Evolutionary conservation across 352 stramenopile species (phyloP).

Genomic region (Phytopythium cucurbitacearum): DNA sequence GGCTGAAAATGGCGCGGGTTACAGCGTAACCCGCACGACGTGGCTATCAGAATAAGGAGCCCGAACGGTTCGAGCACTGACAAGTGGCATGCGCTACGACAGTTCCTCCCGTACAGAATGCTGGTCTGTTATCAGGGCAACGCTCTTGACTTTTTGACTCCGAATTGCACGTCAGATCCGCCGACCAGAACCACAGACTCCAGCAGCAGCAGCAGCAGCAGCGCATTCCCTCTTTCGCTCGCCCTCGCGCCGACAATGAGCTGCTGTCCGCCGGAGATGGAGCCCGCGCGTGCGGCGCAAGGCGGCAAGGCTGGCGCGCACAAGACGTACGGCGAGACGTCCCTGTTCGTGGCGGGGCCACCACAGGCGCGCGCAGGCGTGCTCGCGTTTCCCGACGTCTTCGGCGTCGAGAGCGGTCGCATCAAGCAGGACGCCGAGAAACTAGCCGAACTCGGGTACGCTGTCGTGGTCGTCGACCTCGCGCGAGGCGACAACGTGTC

Average conservation of each 20-base stretch:
- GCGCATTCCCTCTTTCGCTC: too few species aligned
- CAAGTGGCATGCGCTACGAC: too few species aligned
- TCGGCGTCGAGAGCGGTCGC: slow-evolving; percentile 31
- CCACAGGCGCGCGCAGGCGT: slow-evolving; percentile 13
- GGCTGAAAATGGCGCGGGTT: too few species aligned
- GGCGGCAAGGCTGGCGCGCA: neutral
- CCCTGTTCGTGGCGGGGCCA: slow-evolving; percentile 24
- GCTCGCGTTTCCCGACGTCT: slow-evolving; percentile 33
- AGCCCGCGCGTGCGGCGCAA: slow-evolving; percentile 7
- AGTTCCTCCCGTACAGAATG: too few species aligned
- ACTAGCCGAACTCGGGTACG: slow-evolving; percentile 30
- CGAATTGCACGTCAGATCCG: too few species aligned
- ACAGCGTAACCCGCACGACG: too few species aligned
- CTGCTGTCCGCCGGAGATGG: slow-evolving; percentile 35
- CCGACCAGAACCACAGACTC: too few species aligned
- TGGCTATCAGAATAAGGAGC: too few species aligned
- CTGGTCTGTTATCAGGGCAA: too few species aligned
- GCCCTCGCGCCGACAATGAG: slow-evolving; percentile 11
- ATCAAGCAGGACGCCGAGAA: slow-evolving; percentile 28
- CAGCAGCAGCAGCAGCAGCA: too few species aligned
- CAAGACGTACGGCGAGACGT: slow-evolving; percentile 10
- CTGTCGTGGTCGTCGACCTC: slow-evolving; percentile 32
- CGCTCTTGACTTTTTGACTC: too few species aligned
- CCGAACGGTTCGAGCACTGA: too few species aligned
- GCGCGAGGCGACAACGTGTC: slow-evolving; percentile 17